Evolutionary conservation across 2,329 filamentous ascomycete species (phyloP), one percentile per base, ranked within the genome.

Genomic region (Curvularia lunata): DNA sequence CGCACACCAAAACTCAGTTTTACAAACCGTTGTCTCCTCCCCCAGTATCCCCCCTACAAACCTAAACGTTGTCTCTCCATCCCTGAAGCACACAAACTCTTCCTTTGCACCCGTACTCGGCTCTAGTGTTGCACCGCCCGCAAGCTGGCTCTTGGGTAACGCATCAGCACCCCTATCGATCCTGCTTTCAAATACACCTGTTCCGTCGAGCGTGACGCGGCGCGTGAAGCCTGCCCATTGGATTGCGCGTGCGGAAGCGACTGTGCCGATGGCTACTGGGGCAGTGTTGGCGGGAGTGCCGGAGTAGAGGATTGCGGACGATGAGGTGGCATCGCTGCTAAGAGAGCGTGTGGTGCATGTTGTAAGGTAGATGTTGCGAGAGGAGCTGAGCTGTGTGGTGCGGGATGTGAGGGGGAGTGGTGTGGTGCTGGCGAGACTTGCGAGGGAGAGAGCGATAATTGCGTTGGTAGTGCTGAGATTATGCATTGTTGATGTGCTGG

Each of bases 1-100:
- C 9, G 51, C 61, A 56, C 65, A 66, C 63, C 63, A 66, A 55
- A 66, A 68, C 37, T 63, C 59, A 8, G 65, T 55, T 46, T 28
- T 57, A 46, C 65, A 66, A 30, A 47, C 52, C 52, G 42, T 56
- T 16, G 48, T 57, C 23, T 52, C 52, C 3, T 28, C 23, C 21
- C 45, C 50, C n/a, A 61, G 16, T 21, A 61, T 21, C 16, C 55
- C 58, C 9, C 40, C 43, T 8, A 27, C 28, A 60, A 55, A 50
- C 32, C 38, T 49, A 46, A 68, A 61, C 28, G 32, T 52, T 32
- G 56, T 59, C 42, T 42, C 34, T 30, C 62, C 65, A 54, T 68
- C 64, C 47, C 48, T 65, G 48, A 66, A 66, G 43, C 64, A 68
- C 16, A 55, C 60, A 53, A 66, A 65, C 19, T 65, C 55, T 45